Conservation (phyloP, 1,284 basidiomycete genomes). For the Inonotus hispidus region DNA sequence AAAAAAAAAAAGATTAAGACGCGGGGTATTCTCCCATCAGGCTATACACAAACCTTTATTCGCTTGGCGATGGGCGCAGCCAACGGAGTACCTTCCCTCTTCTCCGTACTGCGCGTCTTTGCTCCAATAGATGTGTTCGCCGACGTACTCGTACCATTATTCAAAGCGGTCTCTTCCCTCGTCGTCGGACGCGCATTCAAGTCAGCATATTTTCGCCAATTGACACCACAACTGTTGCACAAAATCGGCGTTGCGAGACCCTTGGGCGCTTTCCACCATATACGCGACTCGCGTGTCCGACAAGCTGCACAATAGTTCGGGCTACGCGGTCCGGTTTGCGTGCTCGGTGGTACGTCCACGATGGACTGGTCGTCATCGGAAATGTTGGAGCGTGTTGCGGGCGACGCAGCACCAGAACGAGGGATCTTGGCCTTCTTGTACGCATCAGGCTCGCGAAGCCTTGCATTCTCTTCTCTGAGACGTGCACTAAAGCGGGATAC, state of each 20-base stretch:
- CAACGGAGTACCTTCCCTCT: conserved; percentile 76
- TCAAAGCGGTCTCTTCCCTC: conserved; percentile 52
- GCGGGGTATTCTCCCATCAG: not conserved
- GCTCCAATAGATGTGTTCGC: conserved; percentile 31
- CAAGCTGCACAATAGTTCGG: conserved; percentile 66
- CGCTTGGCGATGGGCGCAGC: conserved; percentile 57
- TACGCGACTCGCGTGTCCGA: conserved; percentile 64
- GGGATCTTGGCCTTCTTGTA: conserved; percentile 26
- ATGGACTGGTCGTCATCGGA: conserved; percentile 57
- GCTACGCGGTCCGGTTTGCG: conserved; percentile 35
- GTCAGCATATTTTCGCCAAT: conserved; percentile 88
- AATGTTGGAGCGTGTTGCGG: conserved; percentile 32
- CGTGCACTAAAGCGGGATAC: conserved; percentile 39
- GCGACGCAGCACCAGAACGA: conserved; percentile 18
- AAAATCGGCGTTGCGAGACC: conserved; percentile 65
- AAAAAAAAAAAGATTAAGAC: not conserved
- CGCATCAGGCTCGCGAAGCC: conserved; percentile 43
- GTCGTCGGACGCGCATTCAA: conserved; percentile 59
- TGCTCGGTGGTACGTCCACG: conserved; percentile 44
- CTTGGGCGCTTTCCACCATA: conserved; percentile 87
- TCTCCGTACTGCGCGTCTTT: conserved; percentile 49
- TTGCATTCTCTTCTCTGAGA: conserved; percentile 59
- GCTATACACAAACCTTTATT: conserved; percentile 47
- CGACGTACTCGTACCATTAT: not conserved
- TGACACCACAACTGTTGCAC: conserved; percentile 76